Evolutionary conservation across 2,329 filamentous ascomycete species (phyloP), one percentile per base, ranked within the genome.

Genomic region (Fusarium sp.): DNA sequence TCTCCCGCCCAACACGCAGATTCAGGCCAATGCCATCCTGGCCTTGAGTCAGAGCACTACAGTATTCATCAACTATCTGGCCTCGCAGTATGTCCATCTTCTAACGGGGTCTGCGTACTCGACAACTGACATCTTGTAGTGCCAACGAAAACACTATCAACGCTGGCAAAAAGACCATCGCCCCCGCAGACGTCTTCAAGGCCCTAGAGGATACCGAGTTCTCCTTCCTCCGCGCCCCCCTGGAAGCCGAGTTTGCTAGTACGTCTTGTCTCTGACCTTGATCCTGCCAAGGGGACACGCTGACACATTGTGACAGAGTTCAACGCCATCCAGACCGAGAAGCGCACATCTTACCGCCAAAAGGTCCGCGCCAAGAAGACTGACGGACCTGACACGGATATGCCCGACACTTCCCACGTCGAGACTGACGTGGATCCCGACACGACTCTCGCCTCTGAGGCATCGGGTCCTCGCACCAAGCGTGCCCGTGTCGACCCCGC

Each of bases 31-130:
- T 84, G 94, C 94, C 48, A 89, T 95, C 64, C 84, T 94, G 61
- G 94, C 94, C 11, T 88, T 97, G 85, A 93, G 90, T 75, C 95
- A 95, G 84, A 93, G 93, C 82, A 92, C 94, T 9, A 95, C 93
- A 1, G 92, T 97, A 0, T 97, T 97, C 79, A 92, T 97, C 77
- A 96, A 91, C 83, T 94, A 95, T 81, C 86, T 97, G 35, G 92
- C 93, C 52, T 89, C 90, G 71, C 89, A 92, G 94, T 96, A 88
- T 64, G 92, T 87, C 48, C 8, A 32, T 23, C 50, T 62, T 30
- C 16, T 32, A 13, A 25, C 16, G 13, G 18, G 27, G 25, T 18
- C 25, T n/a, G 45, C 16, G 23, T n/a, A n/a, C 48, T n/a, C 18
- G 6, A 18, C 9, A 32, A 13, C 54, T 58, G 23, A 58, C 54